These are phyloP conservation scores for Talaromyces funiculosus DNA, from an alignment of 2,329 filamentous ascomycete genomes.

Conservation along the genomic window DNA sequence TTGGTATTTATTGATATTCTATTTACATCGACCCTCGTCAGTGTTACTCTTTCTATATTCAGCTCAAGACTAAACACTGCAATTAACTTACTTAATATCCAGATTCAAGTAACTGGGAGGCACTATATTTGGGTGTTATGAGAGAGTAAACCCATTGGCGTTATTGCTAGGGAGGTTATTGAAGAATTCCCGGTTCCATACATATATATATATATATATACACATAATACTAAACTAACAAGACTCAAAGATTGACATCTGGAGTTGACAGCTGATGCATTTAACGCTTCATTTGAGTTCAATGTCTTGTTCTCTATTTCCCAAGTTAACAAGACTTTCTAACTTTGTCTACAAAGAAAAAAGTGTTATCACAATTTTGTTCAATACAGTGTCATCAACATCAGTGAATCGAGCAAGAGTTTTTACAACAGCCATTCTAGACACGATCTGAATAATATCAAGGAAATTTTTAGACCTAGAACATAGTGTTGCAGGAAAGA, in stretches of 20 bases:
- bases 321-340: background rate
- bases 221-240: too few relatives aligned
- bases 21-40: background rate
- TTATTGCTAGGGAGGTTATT: too few relatives aligned
- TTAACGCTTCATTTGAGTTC: too few relatives aligned
- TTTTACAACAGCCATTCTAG: constrained; percentile 2
- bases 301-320: background rate
- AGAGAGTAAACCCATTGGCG: too few relatives aligned
- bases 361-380: background rate
- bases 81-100: background rate
- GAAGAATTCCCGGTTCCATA: too few relatives aligned
- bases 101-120: background rate
- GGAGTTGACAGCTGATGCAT: too few relatives aligned
- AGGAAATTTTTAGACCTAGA: background rate
- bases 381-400: constrained; percentile 1
- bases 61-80: background rate
- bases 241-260: too few relatives aligned
- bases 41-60: background rate
- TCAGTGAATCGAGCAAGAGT: background rate
- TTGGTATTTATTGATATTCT: background rate
- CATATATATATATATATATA: background rate
- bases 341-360: background rate
- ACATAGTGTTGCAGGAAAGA: background rate
- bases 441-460: background rate
- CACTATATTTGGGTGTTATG: background rate